Evolutionary conservation across 225 moss, liverwort and hornwort genomes (phyloP), one percentile per base, ranked within the genome.

Genomic region (Polytrichum formosum): DNA sequence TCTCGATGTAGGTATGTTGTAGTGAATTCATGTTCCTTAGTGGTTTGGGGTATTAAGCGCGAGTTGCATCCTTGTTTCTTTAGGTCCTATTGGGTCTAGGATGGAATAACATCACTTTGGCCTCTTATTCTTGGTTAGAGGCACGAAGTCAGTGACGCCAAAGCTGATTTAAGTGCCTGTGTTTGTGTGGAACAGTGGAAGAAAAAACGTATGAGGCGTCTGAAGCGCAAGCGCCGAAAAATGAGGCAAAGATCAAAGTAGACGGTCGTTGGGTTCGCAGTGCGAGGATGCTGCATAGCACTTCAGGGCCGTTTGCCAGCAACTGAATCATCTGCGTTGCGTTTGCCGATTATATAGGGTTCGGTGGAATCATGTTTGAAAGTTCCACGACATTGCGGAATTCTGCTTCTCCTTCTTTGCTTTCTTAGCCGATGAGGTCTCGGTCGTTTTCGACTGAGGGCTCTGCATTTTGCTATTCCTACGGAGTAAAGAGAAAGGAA

Each of bases 211-310:
- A 76, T 76, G 78, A 78, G 78, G 78, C 68, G 78, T 35, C n/a
- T 78, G 62, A 78, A 78, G 63, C 73, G 73, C 33, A 78, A 78
- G 78, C 67, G 73, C 61, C 69, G 73, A 18, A 78, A 73, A 68
- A 78, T 78, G 73, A 78, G 73, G 63, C 78, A 78, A 72, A 78
- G 78, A 73, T 73, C 73, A n/a, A 78, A 78, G 19, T 78, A 78
- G 73, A 28, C 73, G 53, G 61, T 30, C 4, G 6, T 22, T 58
- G 56, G 28, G 28, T 27, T 27, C 3, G 18, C 21, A 18, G 7
- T 33, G 7, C 7, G 7, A 13, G 21, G 67, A 37, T 25, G 67
- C 17, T 22, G 26, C 28, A 23, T 28, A 53, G n/a, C 4, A 21
- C 35, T 30, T 33, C 17, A 30, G 5, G 20, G 0, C 6, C 29